Percentiles rank a stretch among this genome's conserved stretches.
These are phyloP conservation scores for Plenodomus lindquistii DNA, from an alignment of 2,329 filamentous ascomycete genomes.

Conservation along the genomic window DNA sequence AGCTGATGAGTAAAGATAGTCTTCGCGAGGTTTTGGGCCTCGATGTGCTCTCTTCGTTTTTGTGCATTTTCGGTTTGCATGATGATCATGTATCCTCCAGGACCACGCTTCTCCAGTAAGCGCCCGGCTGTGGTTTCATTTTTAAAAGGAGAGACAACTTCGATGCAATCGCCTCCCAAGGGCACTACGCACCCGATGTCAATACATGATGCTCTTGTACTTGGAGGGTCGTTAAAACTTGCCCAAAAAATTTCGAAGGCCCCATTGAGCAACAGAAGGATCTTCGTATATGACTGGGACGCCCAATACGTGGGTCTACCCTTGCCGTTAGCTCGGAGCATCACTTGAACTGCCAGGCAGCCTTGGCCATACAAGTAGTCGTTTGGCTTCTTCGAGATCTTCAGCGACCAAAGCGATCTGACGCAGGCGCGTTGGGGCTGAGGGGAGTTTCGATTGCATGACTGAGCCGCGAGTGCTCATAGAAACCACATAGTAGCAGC, in stretches of 20 bases:
- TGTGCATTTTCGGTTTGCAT: slow-evolving; percentile 52
- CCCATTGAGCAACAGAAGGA: slow-evolving; percentile 44
- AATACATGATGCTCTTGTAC: background rate
- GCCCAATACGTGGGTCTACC: slow-evolving; percentile 43
- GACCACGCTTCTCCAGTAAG: slow-evolving; percentile 48
- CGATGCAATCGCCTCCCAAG: slow-evolving; percentile 50
- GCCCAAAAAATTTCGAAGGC: slow-evolving; percentile 48
- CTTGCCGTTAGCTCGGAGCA: slow-evolving; percentile 1
- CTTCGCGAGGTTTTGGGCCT: slow-evolving; percentile 38
- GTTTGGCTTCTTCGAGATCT: slow-evolving; percentile 32
- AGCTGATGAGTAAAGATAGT: slow-evolving; percentile 46
- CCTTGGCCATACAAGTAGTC: slow-evolving; percentile 25
- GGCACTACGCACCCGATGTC: slow-evolving; percentile 34
- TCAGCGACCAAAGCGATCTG: slow-evolving; percentile 41
- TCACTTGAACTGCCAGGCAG: background rate
- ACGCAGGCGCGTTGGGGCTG: slow-evolving; percentile 37
- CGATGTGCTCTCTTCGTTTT: slow-evolving; percentile 44
- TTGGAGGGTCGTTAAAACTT: background rate
- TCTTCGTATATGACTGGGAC: slow-evolving; percentile 48
- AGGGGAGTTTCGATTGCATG: slow-evolving; percentile 6
- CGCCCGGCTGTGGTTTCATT: slow-evolving; percentile 47
- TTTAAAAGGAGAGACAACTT: slow-evolving; percentile 48
- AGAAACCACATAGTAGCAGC: too few relatives aligned
- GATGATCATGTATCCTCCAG: slow-evolving; percentile 55
- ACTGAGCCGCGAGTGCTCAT: slow-evolving; percentile 17